A percentile compares a stretch with the other conserved stretches of the same genome.
These are phyloP conservation scores for Aristolochia fimbriata DNA, from an alignment of 164 flowering plant species.

Conservation along the genomic window DNA sequence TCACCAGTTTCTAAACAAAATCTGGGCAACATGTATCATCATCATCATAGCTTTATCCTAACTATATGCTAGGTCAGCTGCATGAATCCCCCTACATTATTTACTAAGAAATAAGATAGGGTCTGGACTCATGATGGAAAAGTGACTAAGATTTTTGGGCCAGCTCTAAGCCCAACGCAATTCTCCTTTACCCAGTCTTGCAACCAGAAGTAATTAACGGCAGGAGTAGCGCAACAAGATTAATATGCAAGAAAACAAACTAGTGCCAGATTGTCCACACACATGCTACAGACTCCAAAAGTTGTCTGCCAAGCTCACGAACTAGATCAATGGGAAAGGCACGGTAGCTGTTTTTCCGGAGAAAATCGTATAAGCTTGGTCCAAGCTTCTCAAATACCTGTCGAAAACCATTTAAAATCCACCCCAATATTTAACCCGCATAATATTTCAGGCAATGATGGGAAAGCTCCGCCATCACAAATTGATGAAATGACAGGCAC, in stretches of 20 bases:
- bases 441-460: constrained; percentile 31
- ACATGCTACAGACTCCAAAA: constrained; percentile 99
- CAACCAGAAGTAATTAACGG: too few species aligned
- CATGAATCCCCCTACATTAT: background rate
- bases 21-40: constrained; percentile 5
- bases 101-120: background rate
- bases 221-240: too few species aligned
- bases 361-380: constrained; percentile 99
- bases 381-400: constrained; percentile 99
- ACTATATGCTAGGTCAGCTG: background rate
- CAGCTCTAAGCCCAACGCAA: too few species aligned
- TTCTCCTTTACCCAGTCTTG: too few species aligned
- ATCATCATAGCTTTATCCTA: too few species aligned
- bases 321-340: constrained; percentile 98
- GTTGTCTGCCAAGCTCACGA: constrained; percentile 97
- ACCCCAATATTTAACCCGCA: constrained; percentile 60
- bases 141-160: too few species aligned
- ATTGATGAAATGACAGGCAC: constrained; percentile 38
- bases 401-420: constrained; percentile 64
- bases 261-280: constrained; percentile 62
- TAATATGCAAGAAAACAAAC: constrained; percentile 14
- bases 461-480: constrained; percentile 26
- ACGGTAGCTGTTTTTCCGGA: constrained; percentile 93
- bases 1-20: constrained; percentile 5
- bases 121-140: too few species aligned